Percentiles rank a stretch among this genome's conserved stretches.
These are phyloP conservation scores for Colletotrichum musicola DNA, from an alignment of 2,329 filamentous ascomycete genomes.

Conservation along the genomic window DNA sequence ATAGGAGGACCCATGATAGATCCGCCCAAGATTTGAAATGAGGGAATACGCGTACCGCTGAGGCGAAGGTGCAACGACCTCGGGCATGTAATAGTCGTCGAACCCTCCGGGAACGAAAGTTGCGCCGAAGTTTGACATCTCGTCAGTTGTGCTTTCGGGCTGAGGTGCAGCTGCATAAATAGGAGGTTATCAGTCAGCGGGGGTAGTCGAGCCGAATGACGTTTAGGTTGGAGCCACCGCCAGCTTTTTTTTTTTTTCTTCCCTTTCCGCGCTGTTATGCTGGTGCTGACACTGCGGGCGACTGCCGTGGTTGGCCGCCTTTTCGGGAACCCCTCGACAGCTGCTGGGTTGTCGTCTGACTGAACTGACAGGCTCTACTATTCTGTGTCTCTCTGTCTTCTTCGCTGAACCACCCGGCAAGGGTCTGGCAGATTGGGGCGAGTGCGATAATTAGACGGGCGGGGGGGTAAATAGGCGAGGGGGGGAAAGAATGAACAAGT, in stretches of 20 bases:
- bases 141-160: constrained; percentile 50
- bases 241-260: constrained; percentile 26
- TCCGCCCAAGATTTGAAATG: constrained; percentile 37
- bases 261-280: constrained; percentile 11
- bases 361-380: not conserved
- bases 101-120: constrained; percentile 70
- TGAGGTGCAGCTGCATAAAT: constrained; percentile 49
- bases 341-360: constrained; percentile 24
- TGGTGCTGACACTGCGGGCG: constrained; percentile 26
- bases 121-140: constrained; percentile 64
- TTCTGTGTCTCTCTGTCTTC: not conserved
- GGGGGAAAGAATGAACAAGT: constrained; percentile 5
- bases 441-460: not conserved
- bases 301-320: constrained; percentile 20
- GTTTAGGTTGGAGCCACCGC: constrained; percentile 36
- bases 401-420: constrained; percentile 19
- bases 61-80: constrained; percentile 69
- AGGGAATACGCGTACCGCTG: constrained; percentile 62
- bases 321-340: constrained; percentile 9
- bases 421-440: constrained; percentile 19
- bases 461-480: not conserved
- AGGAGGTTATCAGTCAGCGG: constrained; percentile 41
- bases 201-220: constrained; percentile 43
- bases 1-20: constrained; percentile 33
- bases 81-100: constrained; percentile 73